phyloP scores from a whole-genome alignment of 768 basidiomycete species.

The Leucocoprinus leucothites region DNA sequence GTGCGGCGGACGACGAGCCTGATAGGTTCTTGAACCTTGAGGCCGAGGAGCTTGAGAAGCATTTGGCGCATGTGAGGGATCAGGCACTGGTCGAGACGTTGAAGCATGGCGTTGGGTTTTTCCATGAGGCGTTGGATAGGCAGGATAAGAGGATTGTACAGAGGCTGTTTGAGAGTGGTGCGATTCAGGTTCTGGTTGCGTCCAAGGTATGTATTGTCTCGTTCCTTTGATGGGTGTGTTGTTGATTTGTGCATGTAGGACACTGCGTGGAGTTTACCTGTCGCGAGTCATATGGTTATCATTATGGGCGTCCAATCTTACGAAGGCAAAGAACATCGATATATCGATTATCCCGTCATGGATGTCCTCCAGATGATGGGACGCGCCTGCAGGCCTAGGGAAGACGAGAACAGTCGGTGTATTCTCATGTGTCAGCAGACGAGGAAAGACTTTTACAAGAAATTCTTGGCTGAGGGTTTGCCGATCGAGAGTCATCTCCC shows the following conservation, averaged over 20 bases:
- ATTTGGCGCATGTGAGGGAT: conserved; percentile 84
- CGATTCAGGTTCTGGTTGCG: conserved; percentile 91
- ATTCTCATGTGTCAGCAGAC: conserved; percentile 98
- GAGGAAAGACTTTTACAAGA: conserved; percentile 98
- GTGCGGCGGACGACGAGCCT: conserved; percentile 79
- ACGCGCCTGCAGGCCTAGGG: conserved; percentile 85
- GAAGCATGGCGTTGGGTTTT: conserved; percentile 90
- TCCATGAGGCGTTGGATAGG: conserved; percentile 88
- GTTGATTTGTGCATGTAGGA: conserved; percentile 49
- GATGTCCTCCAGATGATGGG: conserved; percentile 99
- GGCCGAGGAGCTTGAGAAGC: conserved; percentile 75
- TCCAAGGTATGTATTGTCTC: conserved; percentile 63
- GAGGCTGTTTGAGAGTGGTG: conserved; percentile 88
- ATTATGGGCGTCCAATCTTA: conserved; percentile 99
- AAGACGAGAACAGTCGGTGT: conserved; percentile 89
- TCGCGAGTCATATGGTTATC: conserved; percentile 95
- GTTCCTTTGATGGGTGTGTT: neutral
- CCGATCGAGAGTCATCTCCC: conserved; percentile 96
- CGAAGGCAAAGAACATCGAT: conserved; percentile 97
- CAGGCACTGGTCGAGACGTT: conserved; percentile 72
- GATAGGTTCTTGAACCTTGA: conserved; percentile 91
- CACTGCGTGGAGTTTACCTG: conserved; percentile 93
- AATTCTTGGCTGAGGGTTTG: conserved; percentile 95
- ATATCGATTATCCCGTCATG: conserved; percentile 97
- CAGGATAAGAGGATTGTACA: conserved; percentile 96